A percentile compares a stretch with the other conserved stretches of the same genome.
phyloP scores from a whole-genome alignment of 768 basidiomycete species.

The Mycena maculata region DNA sequence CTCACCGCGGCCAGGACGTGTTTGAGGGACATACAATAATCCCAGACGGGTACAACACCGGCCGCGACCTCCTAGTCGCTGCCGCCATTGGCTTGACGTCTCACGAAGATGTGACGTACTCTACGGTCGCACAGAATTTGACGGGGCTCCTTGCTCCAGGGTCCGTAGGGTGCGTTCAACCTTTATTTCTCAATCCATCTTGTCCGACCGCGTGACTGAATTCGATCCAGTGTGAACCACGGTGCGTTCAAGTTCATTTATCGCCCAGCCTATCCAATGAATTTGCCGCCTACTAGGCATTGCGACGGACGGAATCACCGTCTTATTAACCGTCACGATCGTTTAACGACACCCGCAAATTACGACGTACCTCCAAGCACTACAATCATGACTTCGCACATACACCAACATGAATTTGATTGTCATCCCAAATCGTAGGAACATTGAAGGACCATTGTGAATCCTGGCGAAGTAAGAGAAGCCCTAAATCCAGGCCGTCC shows the following conservation, averaged over 20 bases:
- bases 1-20: slow-evolving; percentile 33
- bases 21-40: slow-evolving; percentile 51
- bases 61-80: slow-evolving; percentile 53
- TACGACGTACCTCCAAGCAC: too few species aligned
- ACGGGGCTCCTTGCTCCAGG: slow-evolving; percentile 57
- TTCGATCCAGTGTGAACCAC: slow-evolving; percentile 7
- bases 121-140: slow-evolving; percentile 50
- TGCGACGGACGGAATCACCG: slow-evolving; percentile 58
- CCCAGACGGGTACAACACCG: slow-evolving; percentile 59
- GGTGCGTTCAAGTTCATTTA: slow-evolving; percentile 1
- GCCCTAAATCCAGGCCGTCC: too few species aligned
- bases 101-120: slow-evolving; percentile 49
- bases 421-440: too few species aligned
- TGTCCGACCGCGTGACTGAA: too few species aligned
- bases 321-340: slow-evolving; percentile 57
- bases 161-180: slow-evolving; percentile 51
- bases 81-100: slow-evolving; percentile 46
- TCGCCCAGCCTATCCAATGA: neutral
- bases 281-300: slow-evolving; percentile 49
- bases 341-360: too few species aligned
- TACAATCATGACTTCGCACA: too few species aligned
- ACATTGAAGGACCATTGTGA: too few species aligned
- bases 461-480: too few species aligned
- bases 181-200: neutral
- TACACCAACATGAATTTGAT: too few species aligned